Percentiles rank a stretch among this genome's conserved stretches.
Evolutionary conservation across 129 eudicot species (phyloP).

Genomic region (Pittosporum tobira): DNA sequence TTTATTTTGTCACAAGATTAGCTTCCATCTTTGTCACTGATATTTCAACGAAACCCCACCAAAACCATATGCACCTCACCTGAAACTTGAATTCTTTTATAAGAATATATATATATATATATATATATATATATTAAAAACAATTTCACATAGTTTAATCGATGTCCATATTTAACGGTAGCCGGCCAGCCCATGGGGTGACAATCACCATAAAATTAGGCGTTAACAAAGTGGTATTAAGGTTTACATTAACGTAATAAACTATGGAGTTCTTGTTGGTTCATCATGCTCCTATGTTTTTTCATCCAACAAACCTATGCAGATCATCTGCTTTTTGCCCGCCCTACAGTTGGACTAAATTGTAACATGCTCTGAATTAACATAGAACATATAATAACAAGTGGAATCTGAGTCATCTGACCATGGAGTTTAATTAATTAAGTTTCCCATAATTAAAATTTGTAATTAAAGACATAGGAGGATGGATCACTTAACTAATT

Average conservation of each 20-base stretch:
- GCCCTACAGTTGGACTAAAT: slow-evolving; percentile 2
- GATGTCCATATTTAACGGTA: neutral
- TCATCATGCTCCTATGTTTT: neutral
- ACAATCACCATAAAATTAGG: slow-evolving; percentile 6
- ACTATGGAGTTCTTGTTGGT: neutral
- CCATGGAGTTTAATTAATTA: too few species aligned
- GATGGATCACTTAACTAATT: neutral
- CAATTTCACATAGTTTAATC: neutral
- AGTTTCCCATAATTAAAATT: too few species aligned
- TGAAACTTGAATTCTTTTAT: too few species aligned
- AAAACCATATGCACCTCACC: too few species aligned
- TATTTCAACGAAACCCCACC: neutral
- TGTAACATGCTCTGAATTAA: neutral
- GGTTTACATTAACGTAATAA: neutral
- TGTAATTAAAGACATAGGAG: neutral
- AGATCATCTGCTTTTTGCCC: neutral
- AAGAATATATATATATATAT: neutral
- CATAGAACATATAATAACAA: slow-evolving; percentile 10
- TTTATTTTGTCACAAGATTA: too few species aligned
- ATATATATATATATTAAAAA: neutral
- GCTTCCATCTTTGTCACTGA: neutral
- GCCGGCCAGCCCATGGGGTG: slow-evolving; percentile 5
- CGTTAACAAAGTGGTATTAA: neutral
- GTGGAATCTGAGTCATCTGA: too few species aligned
- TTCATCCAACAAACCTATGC: slow-evolving; percentile 3